Conservation (phyloP, 441 rosid species). For the Gossypium davidsonii region DNA sequence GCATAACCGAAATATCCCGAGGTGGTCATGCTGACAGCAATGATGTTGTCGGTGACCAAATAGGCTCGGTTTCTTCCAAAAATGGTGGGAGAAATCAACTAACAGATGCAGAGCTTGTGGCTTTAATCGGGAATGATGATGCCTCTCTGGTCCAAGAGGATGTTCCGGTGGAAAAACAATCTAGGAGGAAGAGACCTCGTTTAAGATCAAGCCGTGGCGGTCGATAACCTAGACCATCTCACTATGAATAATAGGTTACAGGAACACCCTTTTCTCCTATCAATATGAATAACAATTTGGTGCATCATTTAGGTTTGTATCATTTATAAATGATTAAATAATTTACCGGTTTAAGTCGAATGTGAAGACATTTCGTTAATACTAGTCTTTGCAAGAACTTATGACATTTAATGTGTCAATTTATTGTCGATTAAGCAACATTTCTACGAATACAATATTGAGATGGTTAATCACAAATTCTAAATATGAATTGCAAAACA, state of each 20-base stretch:
- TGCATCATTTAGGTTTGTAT: too few relatives aligned
- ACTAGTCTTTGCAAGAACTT: too few relatives aligned
- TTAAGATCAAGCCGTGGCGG: background rate
- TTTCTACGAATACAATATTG: too few relatives aligned
- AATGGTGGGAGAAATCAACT: constrained; percentile 40
- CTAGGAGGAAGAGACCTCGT: constrained; percentile 3
- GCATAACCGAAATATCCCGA: constrained; percentile 57
- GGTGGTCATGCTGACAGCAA: constrained; percentile 39
- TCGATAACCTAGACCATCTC: background rate
- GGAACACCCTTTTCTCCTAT: too few relatives aligned
- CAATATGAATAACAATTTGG: too few relatives aligned
- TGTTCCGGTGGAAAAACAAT: constrained; percentile 32
- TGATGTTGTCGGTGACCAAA: constrained; percentile 49
- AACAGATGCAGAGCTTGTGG: constrained; percentile 29
- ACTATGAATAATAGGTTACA: constrained; percentile 14
- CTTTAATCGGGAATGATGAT: constrained; percentile 14
- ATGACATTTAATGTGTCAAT: too few relatives aligned
- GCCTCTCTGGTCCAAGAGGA: constrained; percentile 21
- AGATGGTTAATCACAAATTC: too few relatives aligned
- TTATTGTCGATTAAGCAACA: too few relatives aligned
- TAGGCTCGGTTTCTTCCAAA: constrained; percentile 73
- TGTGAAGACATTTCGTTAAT: too few relatives aligned
- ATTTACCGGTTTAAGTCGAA: too few relatives aligned
- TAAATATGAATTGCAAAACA: too few relatives aligned
- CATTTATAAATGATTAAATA: too few relatives aligned